phyloP scores from a whole-genome alignment of 2,329 filamentous ascomycete species.

The Trichoderma lentiforme region DNA sequence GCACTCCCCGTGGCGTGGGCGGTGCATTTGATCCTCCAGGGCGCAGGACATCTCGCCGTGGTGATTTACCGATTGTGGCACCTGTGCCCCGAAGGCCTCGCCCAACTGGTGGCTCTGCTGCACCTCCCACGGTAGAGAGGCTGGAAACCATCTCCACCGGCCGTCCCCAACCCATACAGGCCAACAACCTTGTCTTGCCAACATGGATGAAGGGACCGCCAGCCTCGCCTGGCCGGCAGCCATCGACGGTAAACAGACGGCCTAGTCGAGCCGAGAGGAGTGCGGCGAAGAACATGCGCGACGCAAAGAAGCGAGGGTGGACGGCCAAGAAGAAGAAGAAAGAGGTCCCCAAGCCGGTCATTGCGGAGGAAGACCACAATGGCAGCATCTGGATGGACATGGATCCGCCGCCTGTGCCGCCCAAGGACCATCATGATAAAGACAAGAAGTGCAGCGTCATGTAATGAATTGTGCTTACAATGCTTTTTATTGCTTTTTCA shows the following conservation, averaged over 20 bases:
- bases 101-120: constrained; percentile 30
- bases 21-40: constrained; percentile 50
- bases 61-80: constrained; percentile 48
- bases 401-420: constrained; percentile 40
- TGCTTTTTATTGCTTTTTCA: not conserved
- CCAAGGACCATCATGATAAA: constrained; percentile 39
- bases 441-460: constrained; percentile 53
- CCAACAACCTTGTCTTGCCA: constrained; percentile 26
- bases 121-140: constrained; percentile 48
- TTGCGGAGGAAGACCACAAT: constrained; percentile 32
- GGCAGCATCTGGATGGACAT: constrained; percentile 56
- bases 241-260: constrained; percentile 44
- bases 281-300: constrained; percentile 60
- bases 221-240: constrained; percentile 33
- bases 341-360: constrained; percentile 23
- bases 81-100: constrained; percentile 52
- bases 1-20: constrained; percentile 53
- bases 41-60: constrained; percentile 32
- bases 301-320: constrained; percentile 59
- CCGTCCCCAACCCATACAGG: constrained; percentile 21
- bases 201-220: constrained; percentile 38
- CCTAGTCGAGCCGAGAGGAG: constrained; percentile 57
- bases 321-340: constrained; percentile 41
- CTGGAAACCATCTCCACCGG: constrained; percentile 54
- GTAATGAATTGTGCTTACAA: constrained; percentile 31